These are phyloP conservation scores for Corchorus capsularis DNA, from an alignment of 345 rosid species.

Conservation along the genomic window DNA sequence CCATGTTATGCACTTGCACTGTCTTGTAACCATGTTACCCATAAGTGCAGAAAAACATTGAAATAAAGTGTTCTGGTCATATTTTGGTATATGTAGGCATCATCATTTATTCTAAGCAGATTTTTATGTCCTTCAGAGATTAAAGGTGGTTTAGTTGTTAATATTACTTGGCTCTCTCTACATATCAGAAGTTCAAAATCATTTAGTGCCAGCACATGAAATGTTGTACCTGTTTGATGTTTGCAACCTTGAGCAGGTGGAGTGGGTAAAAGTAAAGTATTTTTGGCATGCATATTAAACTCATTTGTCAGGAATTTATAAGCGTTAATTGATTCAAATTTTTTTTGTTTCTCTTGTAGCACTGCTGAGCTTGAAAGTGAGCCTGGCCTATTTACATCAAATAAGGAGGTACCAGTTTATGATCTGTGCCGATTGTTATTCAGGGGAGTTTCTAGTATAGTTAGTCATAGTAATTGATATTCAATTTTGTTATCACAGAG, in stretches of 20 bases:
- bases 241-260: neutral
- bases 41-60: neutral
- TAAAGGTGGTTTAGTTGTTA: neutral
- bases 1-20: neutral
- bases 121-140: neutral
- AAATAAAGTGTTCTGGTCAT: neutral
- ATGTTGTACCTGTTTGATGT: neutral
- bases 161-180: neutral
- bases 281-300: neutral
- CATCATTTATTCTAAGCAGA: neutral
- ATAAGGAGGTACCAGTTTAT: constrained; percentile 63
- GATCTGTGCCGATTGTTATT: neutral
- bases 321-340: neutral
- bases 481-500: constrained; percentile 39
- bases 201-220: neutral
- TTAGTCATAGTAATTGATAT: neutral
- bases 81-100: neutral
- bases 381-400: constrained; percentile 71
- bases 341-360: constrained; percentile 42
- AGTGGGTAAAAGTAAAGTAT: neutral
- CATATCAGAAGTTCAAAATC: neutral
- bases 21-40: neutral
- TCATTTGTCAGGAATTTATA: neutral
- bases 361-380: constrained; percentile 87
- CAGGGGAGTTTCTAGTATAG: neutral